Conservation (phyloP, 2,329 filamentous ascomycete genomes). For the Epichloe glyceriae region DNA sequence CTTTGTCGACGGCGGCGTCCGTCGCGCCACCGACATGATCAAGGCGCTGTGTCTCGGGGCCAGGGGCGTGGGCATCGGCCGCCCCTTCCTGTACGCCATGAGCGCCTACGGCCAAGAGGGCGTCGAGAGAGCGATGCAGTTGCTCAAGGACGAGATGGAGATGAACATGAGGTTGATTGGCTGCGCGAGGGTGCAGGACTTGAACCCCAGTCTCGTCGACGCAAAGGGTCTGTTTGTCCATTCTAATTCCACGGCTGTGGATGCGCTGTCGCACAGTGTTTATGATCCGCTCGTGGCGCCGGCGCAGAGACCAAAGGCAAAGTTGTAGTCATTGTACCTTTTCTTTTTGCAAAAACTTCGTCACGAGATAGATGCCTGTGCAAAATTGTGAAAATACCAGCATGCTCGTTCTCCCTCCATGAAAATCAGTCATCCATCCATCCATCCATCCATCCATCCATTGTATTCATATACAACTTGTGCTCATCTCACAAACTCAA, state of each 20-base stretch:
- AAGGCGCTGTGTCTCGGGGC: slow-evolving; percentile 92
- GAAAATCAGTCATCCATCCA: too few species aligned
- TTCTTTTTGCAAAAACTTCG: too few species aligned
- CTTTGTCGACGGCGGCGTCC: slow-evolving; percentile 81
- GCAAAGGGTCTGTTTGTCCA: slow-evolving; percentile 51
- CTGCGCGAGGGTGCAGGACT: slow-evolving; percentile 56
- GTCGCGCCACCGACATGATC: slow-evolving; percentile 84
- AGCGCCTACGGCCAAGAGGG: slow-evolving; percentile 76
- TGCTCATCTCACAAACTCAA: too few species aligned
- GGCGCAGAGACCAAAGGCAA: slow-evolving; percentile 37
- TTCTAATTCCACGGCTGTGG: slow-evolving; percentile 33
- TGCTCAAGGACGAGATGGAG: slow-evolving; percentile 92
- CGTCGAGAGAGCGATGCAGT: slow-evolving; percentile 82
- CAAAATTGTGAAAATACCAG: too few species aligned
- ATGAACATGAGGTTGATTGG: slow-evolving; percentile 98
- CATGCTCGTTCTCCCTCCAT: too few species aligned
- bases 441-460: too few species aligned
- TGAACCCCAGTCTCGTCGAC: slow-evolving; percentile 74
- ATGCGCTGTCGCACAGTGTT: slow-evolving; percentile 33
- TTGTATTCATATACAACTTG: too few species aligned
- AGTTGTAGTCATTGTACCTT: slow-evolving; percentile 20
- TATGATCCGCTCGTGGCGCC: slow-evolving; percentile 43
- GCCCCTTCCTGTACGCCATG: slow-evolving; percentile 96
- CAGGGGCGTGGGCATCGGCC: slow-evolving; percentile 81
- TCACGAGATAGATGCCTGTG: too few species aligned